A percentile compares a stretch with the other conserved stretches of the same genome.
Evolutionary conservation across 352 stramenopile genomes (phyloP).

Genomic region (Saprolegnia parasitica): DNA sequence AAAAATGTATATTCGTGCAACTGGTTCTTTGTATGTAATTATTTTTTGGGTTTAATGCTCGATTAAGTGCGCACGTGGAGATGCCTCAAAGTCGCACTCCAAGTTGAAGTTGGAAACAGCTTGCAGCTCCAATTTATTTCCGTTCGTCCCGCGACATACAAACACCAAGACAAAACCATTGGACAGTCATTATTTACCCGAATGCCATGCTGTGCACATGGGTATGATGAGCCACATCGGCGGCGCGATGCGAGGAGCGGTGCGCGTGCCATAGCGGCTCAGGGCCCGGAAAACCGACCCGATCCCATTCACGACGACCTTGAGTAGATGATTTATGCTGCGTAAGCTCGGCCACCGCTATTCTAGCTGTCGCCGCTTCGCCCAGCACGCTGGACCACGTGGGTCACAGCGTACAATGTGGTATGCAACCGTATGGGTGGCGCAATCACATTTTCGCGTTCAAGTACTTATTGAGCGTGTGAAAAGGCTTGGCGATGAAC

Average conservation of each 20-base stretch:
- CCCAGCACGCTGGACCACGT: too few relatives aligned
- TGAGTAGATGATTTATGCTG: neutral
- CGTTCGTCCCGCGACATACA: neutral
- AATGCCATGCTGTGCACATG: neutral
- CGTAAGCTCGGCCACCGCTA: too few relatives aligned
- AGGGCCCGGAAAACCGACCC: too few relatives aligned
- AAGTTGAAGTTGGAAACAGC: conserved; percentile 19
- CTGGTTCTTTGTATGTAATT: neutral
- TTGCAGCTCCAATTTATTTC: neutral
- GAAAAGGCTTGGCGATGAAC: too few relatives aligned
- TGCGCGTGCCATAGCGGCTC: neutral
- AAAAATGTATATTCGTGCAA: neutral
- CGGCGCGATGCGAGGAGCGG: neutral
- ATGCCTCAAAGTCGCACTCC: conserved; percentile 4
- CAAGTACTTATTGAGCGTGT: too few relatives aligned
- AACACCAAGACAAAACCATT: neutral
- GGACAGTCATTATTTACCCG: neutral
- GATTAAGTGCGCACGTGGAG: conserved; percentile 21
- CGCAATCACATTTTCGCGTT: too few relatives aligned
- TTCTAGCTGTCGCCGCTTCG: too few relatives aligned
- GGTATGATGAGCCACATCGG: conserved; percentile 9
- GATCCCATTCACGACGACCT: neutral
- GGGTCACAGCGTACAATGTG: conserved; percentile 12
- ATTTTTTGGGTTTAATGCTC: neutral
- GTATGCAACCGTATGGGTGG: conserved; percentile 16